Base-by-base conservation (phyloP, 2,329 filamentous ascomycete genomes). In the Pseudogymnoascus sp. region DNA sequence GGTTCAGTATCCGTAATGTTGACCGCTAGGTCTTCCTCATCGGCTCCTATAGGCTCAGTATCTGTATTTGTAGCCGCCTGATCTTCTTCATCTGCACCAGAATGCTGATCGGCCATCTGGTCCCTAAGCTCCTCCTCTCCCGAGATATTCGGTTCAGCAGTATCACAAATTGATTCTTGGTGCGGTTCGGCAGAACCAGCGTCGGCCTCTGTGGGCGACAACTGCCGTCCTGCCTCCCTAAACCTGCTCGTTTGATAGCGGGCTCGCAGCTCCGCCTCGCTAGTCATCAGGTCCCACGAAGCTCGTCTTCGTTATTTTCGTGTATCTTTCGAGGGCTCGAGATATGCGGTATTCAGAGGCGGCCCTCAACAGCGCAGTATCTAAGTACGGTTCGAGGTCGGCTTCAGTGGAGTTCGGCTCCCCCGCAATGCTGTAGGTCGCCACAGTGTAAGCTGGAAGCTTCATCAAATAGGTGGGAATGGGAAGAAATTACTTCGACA, bases 201-300 rank as follows among this genome's bases (percentile, higher is more conserved):
- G 29, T 55, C 15, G 5, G 48, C 48, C 48, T 33, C n/a, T 21
- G 29, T 13, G 9, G 48, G 15, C 9, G 48, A 33, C n/a, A 8
- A 29, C 29, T 55, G 29, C 15, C 9, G 27, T 39, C 35, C 35
- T 7, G 35, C 4, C 18, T 59, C 58, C 37, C 58, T 37, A 39
- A 59, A 59, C 58, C 58, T 37, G 58, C n/a, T 59, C 29, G 35
- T 59, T n/a, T 59, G 58, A 39, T 39, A 59, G 33, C 58, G 58
- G 13, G 33, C 58, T 59, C 58, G 33, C 18, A 39, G 58, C 58
- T 59, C 58, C 58, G 58, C 58, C 35, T 59, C 58, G 12, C 35
- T 59, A 37, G 58, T 31, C 58, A 59, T 59, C 21, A 31, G 48
- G 29, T 9, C 29, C 10, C 5, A 55, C 9, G n/a, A 5, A 55